Evolutionary conservation across 139 green algal species (phyloP).

Genomic region (Chlorella sp.): DNA sequence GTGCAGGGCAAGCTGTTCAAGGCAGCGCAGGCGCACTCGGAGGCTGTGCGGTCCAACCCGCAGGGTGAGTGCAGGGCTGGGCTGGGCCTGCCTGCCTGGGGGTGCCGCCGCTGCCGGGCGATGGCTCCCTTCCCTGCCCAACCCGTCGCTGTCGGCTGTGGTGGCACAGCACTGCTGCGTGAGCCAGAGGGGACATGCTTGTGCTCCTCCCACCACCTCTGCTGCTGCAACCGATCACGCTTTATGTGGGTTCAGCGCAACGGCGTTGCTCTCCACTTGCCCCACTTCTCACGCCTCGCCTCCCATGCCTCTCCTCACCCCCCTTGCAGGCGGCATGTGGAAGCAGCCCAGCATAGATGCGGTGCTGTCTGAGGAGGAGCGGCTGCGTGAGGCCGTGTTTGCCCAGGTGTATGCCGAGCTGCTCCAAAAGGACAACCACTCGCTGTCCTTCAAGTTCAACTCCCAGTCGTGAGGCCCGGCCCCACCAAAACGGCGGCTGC

Average conservation of each 20-base stretch:
- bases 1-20: conserved; percentile 29
- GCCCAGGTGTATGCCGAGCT: conserved; percentile 36
- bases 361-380: conserved; percentile 38
- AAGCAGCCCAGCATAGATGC: conserved; percentile 18
- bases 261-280: background rate
- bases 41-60: conserved; percentile 26
- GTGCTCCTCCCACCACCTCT: background rate
- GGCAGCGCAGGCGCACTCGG: conserved; percentile 21
- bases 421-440: conserved; percentile 25
- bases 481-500: background rate
- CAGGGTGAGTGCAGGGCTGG: background rate
- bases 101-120: background rate
- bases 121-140: no score
- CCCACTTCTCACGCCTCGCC: background rate
- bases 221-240: no score
- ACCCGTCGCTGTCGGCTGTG: no score
- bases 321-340: conserved; percentile 21
- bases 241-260: no score
- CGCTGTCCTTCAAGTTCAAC: background rate
- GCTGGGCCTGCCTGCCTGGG: background rate
- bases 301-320: no score
- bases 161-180: no score
- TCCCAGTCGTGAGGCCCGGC: conserved; percentile 3
- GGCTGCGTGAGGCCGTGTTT: conserved; percentile 39
- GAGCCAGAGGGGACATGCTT: no score